Percentiles rank a stretch among this genome's conserved stretches.
Evolutionary conservation across 768 basidiomycete genomes (phyloP).

Genomic region (Panaeolus papilionaceus): DNA sequence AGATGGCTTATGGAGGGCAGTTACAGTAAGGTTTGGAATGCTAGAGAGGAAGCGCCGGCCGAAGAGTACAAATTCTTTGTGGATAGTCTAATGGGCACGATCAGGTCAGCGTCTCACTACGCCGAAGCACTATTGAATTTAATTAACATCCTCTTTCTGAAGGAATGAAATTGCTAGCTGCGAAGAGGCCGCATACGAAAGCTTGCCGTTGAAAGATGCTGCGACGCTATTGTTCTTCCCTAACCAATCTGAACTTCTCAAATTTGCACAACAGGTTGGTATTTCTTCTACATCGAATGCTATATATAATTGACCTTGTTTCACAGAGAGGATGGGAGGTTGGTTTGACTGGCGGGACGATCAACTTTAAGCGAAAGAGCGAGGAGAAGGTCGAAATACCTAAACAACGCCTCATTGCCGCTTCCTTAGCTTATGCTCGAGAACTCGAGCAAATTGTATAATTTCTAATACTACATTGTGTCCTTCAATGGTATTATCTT

Average conservation of each 20-base stretch:
- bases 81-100: constrained; percentile 92
- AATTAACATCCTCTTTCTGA: background rate
- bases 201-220: constrained; percentile 89
- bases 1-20: constrained; percentile 99
- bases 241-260: constrained; percentile 76
- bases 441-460: constrained; percentile 93
- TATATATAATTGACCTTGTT: constrained; percentile 17
- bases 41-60: constrained; percentile 88
- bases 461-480: constrained; percentile 36
- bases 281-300: background rate
- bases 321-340: constrained; percentile 85
- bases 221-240: constrained; percentile 92
- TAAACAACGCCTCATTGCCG: constrained; percentile 81
- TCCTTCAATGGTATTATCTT: constrained; percentile 14
- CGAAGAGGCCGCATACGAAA: constrained; percentile 93
- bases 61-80: constrained; percentile 97
- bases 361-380: constrained; percentile 81
- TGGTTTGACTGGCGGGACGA: constrained; percentile 67
- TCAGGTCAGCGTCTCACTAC: constrained; percentile 60
- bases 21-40: constrained; percentile 98
- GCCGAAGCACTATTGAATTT: background rate
- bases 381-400: constrained; percentile 89
- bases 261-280: constrained; percentile 80
- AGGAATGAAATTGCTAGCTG: constrained; percentile 98
- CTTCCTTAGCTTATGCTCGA: constrained; percentile 80